These are phyloP conservation scores for Aureobasidium uvarum DNA, from an alignment of 2,329 filamentous ascomycete genomes.

Conservation along the genomic window DNA sequence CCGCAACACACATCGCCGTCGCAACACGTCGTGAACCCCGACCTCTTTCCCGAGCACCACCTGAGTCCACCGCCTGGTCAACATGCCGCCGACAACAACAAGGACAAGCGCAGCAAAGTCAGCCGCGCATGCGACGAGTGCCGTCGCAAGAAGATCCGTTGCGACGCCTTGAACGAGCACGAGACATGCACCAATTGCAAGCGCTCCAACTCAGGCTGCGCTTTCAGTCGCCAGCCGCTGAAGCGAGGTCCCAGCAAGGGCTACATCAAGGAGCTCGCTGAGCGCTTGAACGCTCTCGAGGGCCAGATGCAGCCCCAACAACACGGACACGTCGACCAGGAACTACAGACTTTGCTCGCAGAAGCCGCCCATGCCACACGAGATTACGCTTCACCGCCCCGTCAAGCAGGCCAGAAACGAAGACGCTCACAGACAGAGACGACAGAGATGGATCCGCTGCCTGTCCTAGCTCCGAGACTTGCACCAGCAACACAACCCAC, in stretches of 20 bases:
- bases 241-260: slow-evolving; percentile 69
- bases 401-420: slow-evolving; percentile 23
- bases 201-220: slow-evolving; percentile 70
- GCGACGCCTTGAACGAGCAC: slow-evolving; percentile 74
- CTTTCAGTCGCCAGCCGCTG: slow-evolving; percentile 84
- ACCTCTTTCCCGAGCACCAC: slow-evolving; percentile 15
- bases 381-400: slow-evolving; percentile 23
- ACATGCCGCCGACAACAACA: slow-evolving; percentile 22
- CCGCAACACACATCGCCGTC: slow-evolving; percentile 6
- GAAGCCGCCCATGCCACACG: slow-evolving; percentile 29
- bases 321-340: slow-evolving; percentile 34
- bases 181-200: slow-evolving; percentile 79
- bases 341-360: slow-evolving; percentile 37
- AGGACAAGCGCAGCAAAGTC: slow-evolving; percentile 29
- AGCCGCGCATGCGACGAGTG: slow-evolving; percentile 32
- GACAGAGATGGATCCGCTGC: slow-evolving; percentile 1
- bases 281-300: slow-evolving; percentile 78
- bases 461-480: slow-evolving; percentile 8
- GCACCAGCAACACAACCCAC: not conserved
- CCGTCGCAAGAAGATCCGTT: slow-evolving; percentile 60
- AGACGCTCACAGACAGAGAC: slow-evolving; percentile 20
- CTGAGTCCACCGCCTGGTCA: slow-evolving; percentile 24
- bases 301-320: slow-evolving; percentile 59
- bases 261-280: slow-evolving; percentile 89
- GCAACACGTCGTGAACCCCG: slow-evolving; percentile 3